Evolutionary conservation across 2,329 filamentous ascomycete species (phyloP).

Genomic region (Trichoderma breve): DNA sequence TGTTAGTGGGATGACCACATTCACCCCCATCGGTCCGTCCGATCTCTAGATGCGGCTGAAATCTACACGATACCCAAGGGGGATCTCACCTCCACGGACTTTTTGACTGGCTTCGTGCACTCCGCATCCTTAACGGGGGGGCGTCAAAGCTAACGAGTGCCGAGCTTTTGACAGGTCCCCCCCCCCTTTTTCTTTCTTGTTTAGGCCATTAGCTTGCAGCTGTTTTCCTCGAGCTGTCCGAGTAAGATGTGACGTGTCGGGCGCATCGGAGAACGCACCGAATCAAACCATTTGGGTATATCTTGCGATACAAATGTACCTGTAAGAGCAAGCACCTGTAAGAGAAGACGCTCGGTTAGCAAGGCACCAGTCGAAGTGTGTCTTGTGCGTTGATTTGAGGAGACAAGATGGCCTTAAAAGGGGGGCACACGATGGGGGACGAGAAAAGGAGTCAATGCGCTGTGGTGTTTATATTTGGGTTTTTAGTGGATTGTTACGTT

Average conservation of each 20-base stretch:
- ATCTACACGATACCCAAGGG: neutral
- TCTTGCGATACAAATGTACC: neutral
- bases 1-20: neutral
- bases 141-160: neutral
- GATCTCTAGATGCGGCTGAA: constrained; percentile 9
- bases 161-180: neutral
- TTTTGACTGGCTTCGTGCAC: neutral
- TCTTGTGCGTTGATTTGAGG: constrained; percentile 9
- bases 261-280: neutral
- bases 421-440: neutral
- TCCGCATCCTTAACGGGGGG: neutral
- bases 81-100: neutral
- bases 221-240: neutral
- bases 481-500: constrained; percentile 1
- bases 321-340: neutral
- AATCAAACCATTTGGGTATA: neutral
- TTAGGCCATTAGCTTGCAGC: neutral
- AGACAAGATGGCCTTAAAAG: neutral
- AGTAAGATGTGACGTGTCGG: constrained; percentile 3
- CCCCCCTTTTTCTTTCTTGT: neutral
- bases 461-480: neutral
- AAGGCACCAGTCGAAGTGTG: neutral
- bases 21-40: neutral
- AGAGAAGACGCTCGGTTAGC: neutral
- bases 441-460: neutral